Evolutionary conservation across 164 flowering plant genomes (phyloP).

Genomic region (Tinospora cordifolia): DNA sequence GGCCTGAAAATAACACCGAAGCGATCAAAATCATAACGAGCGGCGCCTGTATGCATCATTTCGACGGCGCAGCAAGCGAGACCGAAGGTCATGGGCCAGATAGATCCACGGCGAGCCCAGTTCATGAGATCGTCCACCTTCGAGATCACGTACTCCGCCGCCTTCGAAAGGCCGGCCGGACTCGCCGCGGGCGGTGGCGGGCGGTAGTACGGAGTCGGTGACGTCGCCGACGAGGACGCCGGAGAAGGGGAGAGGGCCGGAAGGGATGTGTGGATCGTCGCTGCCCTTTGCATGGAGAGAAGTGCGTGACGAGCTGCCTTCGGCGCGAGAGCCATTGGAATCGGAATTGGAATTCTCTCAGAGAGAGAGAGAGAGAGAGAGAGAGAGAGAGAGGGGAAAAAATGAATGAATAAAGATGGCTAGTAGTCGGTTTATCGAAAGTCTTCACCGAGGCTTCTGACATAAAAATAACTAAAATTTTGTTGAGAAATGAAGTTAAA

Average conservation of each 20-base stretch:
- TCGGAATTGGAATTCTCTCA: background rate
- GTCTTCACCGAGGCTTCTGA: too few relatives aligned
- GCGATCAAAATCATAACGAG: slow-evolving; percentile 91
- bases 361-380: background rate
- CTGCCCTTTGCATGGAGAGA: slow-evolving; percentile 28
- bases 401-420: too few relatives aligned
- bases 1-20: slow-evolving; percentile 95
- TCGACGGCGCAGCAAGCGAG: slow-evolving; percentile 99
- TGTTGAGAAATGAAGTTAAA: too few relatives aligned
- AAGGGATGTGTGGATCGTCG: slow-evolving; percentile 35
- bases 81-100: slow-evolving; percentile 99
- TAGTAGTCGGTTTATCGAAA: too few relatives aligned
- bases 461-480: too few relatives aligned
- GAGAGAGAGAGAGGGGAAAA: background rate
- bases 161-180: slow-evolving; percentile 56
- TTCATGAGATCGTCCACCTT: slow-evolving; percentile 95
- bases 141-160: slow-evolving; percentile 87
- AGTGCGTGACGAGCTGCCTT: slow-evolving; percentile 37
- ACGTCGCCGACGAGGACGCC: slow-evolving; percentile 34
- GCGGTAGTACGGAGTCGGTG: slow-evolving; percentile 43
- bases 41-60: slow-evolving; percentile 99
- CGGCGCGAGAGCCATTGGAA: slow-evolving; percentile 39
- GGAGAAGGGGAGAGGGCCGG: slow-evolving; percentile 26
- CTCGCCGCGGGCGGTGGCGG: slow-evolving; percentile 48
- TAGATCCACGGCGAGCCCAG: slow-evolving; percentile 90